Evolutionary conservation across 495 filamentous ascomycete genomes (phyloP).

Genomic region (Penicillium bialowiezense): DNA sequence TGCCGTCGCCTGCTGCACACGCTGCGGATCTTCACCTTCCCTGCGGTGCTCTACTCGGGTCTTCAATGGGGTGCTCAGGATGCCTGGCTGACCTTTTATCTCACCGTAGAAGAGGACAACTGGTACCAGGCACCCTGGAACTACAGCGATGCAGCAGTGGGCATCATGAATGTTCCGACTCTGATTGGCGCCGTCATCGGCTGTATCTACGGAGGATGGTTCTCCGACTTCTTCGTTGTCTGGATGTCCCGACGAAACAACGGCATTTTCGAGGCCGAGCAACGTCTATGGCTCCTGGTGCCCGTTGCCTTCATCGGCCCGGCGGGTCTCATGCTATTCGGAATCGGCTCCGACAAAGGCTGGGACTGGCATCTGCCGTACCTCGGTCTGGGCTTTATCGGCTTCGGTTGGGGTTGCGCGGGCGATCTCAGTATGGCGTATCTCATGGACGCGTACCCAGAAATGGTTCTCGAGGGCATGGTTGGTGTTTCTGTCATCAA

Average conservation of each 20-base stretch:
- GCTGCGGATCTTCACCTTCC: constrained; percentile 32
- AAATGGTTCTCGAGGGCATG: constrained; percentile 36
- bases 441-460: constrained; percentile 31
- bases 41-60: constrained; percentile 30
- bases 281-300: constrained; percentile 35
- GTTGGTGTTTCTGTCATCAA: constrained; percentile 36
- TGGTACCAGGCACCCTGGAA: constrained; percentile 29
- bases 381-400: constrained; percentile 30
- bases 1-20: constrained; percentile 19
- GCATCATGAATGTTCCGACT: constrained; percentile 35
- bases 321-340: constrained; percentile 33
- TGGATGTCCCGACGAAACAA: constrained; percentile 29
- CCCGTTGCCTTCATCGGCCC: constrained; percentile 27
- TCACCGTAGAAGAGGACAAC: constrained; percentile 34
- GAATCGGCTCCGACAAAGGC: constrained; percentile 26
- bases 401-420: constrained; percentile 35
- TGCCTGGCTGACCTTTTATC: constrained; percentile 38
- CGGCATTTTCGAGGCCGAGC: constrained; percentile 32
- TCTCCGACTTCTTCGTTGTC: constrained; percentile 31
- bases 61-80: constrained; percentile 38
- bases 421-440: constrained; percentile 34
- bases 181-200: constrained; percentile 32
- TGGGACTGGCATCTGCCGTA: constrained; percentile 26
- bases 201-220: constrained; percentile 36
- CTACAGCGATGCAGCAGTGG: constrained; percentile 29